Evolutionary conservation across 306 rosid genomes (phyloP).

Genomic region (Coriaria nepalensis): DNA sequence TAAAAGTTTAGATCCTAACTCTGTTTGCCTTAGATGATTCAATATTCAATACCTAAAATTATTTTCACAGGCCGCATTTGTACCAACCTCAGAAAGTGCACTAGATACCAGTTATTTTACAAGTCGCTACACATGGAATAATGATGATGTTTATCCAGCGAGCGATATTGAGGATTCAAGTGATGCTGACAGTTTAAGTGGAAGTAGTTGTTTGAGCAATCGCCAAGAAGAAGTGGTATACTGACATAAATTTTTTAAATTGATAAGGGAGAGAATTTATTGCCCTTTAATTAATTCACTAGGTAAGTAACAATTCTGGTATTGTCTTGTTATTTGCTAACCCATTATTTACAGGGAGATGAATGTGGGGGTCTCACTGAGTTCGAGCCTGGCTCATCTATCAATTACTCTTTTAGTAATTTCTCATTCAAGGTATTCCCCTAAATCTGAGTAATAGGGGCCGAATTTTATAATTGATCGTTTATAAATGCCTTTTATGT

Average conservation of each 20-base stretch:
- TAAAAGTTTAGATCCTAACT: slow-evolving; percentile 4
- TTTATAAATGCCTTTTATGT: not conserved
- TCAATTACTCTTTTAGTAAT: slow-evolving; percentile 91
- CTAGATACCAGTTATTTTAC: slow-evolving; percentile 93
- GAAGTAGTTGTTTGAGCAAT: slow-evolving; percentile 75
- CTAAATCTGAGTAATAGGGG: not conserved
- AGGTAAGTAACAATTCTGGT: not conserved
- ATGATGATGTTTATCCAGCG: slow-evolving; percentile 42
- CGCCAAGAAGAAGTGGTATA: slow-evolving; percentile 96
- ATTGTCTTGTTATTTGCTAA: slow-evolving; percentile 24
- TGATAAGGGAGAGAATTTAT: no score
- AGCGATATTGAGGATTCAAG: slow-evolving; percentile 83
- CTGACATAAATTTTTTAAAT: no score
- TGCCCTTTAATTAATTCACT: no score
- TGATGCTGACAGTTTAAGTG: slow-evolving; percentile 91
- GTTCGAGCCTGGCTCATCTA: slow-evolving; percentile 68
- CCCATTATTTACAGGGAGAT: slow-evolving; percentile 49
- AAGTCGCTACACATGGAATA: slow-evolving; percentile 88
- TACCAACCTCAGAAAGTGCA: slow-evolving; percentile 90
- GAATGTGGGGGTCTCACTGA: slow-evolving; percentile 90
- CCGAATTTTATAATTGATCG: not conserved
- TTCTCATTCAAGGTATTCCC: slow-evolving; percentile 85
- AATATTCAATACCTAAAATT: slow-evolving; percentile 3
- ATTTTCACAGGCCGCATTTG: slow-evolving; percentile 88
- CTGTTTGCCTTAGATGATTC: slow-evolving; percentile 7